A percentile compares a stretch with the other conserved stretches of the same genome.
phyloP scores from a whole-genome alignment of 768 basidiomycete genomes.

The Boletus speciosus region DNA sequence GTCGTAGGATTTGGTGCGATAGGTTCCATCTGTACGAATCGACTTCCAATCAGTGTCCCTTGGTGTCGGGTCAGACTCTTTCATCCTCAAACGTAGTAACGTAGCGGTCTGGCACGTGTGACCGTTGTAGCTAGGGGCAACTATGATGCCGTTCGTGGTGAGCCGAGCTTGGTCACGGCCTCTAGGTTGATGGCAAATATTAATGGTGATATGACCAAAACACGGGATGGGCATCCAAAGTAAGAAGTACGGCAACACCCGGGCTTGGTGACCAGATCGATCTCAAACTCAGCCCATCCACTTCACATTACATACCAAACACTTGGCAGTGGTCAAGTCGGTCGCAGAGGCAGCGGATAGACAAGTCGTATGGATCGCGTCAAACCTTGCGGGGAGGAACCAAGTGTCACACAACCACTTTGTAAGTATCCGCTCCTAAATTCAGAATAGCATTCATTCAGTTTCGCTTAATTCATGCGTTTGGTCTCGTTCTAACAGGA shows the following conservation, averaged over 20 bases:
- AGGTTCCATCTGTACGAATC: constrained; percentile 53
- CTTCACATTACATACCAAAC: constrained; percentile 14
- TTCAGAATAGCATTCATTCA: background rate
- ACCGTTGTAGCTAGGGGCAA: constrained; percentile 75
- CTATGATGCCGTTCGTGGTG: constrained; percentile 53
- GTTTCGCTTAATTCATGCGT: background rate
- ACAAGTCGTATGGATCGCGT: constrained; percentile 50
- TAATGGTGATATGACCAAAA: constrained; percentile 27
- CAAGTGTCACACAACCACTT: constrained; percentile 50
- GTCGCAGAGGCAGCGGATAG: constrained; percentile 58
- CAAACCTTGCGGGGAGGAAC: constrained; percentile 46
- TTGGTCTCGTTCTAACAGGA: constrained; percentile 26
- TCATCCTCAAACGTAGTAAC: constrained; percentile 53
- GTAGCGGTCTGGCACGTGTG: constrained; percentile 57
- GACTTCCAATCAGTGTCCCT: background rate
- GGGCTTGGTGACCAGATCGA: constrained; percentile 61
- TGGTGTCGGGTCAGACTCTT: constrained; percentile 41
- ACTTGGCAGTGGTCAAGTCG: constrained; percentile 50
- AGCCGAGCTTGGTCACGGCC: constrained; percentile 1
- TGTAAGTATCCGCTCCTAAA: constrained; percentile 35
- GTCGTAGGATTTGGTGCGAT: constrained; percentile 67
- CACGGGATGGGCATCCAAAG: constrained; percentile 57
- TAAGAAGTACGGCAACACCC: constrained; percentile 53
- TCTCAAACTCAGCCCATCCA: background rate
- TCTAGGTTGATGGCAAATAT: background rate